Evolutionary conservation across 2,329 filamentous ascomycete species (phyloP).

Genomic region (Venturia asperata): DNA sequence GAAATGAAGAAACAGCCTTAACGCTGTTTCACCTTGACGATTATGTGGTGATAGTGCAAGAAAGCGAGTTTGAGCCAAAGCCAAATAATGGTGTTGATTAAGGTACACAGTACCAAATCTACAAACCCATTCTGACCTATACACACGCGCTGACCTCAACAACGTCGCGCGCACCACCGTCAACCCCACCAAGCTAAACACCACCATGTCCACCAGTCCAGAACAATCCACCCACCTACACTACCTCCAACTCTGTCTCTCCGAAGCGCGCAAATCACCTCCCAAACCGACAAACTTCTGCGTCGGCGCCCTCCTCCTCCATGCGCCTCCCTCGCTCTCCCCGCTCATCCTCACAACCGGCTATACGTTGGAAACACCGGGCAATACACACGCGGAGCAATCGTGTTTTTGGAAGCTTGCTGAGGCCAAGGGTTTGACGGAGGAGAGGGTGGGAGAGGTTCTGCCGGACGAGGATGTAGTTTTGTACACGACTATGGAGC

Average conservation of each 20-base stretch:
- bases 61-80: no score
- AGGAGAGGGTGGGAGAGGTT: constrained; percentile 48
- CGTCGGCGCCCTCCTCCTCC: constrained; percentile 74
- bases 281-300: constrained; percentile 88
- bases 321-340: constrained; percentile 28
- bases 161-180: not conserved
- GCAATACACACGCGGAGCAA: constrained; percentile 96
- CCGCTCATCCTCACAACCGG: constrained; percentile 64
- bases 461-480: constrained; percentile 36
- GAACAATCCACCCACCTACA: constrained; percentile 19
- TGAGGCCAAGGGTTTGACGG: constrained; percentile 33
- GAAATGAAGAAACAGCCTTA: no score
- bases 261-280: constrained; percentile 70
- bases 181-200: not conserved
- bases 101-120: not conserved
- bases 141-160: not conserved
- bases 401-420: constrained; percentile 74
- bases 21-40: no score
- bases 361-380: constrained; percentile 81
- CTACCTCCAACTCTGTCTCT: constrained; percentile 65
- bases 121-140: not conserved
- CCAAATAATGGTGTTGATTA: no score
- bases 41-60: no score
- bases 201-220: not conserved
- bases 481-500: constrained; percentile 92